Percentiles rank a stretch among this genome's conserved stretches.
phyloP scores from a whole-genome alignment of 176 grass and related monocot genomes.

The Phragmites australis region DNA sequence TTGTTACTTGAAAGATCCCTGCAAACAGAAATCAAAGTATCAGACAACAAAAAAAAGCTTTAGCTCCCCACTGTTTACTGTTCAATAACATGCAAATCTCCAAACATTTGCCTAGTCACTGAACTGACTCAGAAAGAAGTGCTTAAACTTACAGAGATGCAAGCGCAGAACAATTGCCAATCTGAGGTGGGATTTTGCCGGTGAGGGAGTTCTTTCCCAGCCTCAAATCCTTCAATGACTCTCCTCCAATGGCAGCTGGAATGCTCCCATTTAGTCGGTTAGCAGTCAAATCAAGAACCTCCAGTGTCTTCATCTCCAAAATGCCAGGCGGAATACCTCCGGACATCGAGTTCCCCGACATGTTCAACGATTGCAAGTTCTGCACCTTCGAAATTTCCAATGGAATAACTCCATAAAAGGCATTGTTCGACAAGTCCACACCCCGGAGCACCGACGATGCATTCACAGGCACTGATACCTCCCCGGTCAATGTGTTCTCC shows the following conservation, averaged over 20 bases:
- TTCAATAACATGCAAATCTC: neutral
- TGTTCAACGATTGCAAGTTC: conserved; percentile 66
- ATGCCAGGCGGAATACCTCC: conserved; percentile 60
- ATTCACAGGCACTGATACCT: conserved; percentile 51
- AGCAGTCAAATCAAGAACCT: conserved; percentile 72
- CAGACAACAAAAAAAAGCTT: neutral
- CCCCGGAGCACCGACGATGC: conserved; percentile 53
- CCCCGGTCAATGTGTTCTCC: conserved; percentile 74
- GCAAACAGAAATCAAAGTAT: conserved; percentile 34
- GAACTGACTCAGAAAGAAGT: conserved; percentile 17
- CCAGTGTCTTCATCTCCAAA: conserved; percentile 64
- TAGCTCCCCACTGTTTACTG: neutral
- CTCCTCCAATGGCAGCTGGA: conserved; percentile 49
- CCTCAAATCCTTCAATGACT: conserved; percentile 69
- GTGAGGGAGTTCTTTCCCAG: conserved; percentile 71
- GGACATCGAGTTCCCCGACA: conserved; percentile 76
- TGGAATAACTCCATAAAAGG: conserved; percentile 80
- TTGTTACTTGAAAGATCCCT: conserved; percentile 94
- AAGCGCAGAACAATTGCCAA: conserved; percentile 73
- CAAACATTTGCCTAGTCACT: neutral
- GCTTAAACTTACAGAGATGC: conserved; percentile 66
- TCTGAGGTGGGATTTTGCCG: conserved; percentile 68
- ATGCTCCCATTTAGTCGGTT: conserved; percentile 73
- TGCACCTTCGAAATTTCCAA: conserved; percentile 51
- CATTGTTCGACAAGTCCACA: conserved; percentile 86